Conservation (phyloP, 2,329 filamentous ascomycete genomes). For the Fusarium nodosum region DNA sequence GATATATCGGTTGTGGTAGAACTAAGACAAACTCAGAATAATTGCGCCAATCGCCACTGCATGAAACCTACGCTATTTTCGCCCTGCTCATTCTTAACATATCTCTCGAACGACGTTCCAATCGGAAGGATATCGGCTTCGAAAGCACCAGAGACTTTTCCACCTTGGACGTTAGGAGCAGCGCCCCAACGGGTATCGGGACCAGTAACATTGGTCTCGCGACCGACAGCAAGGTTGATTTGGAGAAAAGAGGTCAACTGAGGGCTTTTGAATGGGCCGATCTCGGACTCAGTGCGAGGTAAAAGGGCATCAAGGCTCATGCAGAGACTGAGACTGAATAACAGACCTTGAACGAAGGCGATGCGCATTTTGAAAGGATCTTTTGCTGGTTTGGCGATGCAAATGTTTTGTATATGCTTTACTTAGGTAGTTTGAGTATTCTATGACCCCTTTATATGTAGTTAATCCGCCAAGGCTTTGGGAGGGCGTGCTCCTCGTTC, state of each 20-base stretch:
- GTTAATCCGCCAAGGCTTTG: background rate
- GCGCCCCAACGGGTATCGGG: conserved; percentile 1
- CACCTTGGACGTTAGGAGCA: conserved; percentile 5
- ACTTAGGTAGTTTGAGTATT: no score
- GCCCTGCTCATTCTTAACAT: conserved; percentile 1
- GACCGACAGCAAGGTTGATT: background rate
- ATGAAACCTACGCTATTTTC: conserved; percentile 16
- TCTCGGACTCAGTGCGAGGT: fast-evolving
- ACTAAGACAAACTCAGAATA: background rate
- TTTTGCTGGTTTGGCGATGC: no score
- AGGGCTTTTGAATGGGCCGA: background rate
- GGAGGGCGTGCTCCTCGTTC: background rate
- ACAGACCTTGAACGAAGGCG: background rate
- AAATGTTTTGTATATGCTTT: no score
- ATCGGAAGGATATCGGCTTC: conserved; percentile 16
- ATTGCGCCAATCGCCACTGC: fast-evolving
- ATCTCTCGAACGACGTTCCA: conserved; percentile 9
- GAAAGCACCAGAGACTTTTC: conserved; percentile 6
- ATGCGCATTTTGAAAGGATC: background rate
- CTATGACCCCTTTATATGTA: background rate
- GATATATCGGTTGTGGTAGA: conserved; percentile 17
- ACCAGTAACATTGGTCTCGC: conserved; percentile 17
- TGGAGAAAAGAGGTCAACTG: background rate
- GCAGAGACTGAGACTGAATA: background rate
- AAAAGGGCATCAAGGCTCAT: background rate